A percentile compares a stretch with the other conserved stretches of the same genome.
These are phyloP conservation scores for Aspergillus jensenii DNA, from an alignment of 2,329 filamentous ascomycete genomes.

Conservation along the genomic window DNA sequence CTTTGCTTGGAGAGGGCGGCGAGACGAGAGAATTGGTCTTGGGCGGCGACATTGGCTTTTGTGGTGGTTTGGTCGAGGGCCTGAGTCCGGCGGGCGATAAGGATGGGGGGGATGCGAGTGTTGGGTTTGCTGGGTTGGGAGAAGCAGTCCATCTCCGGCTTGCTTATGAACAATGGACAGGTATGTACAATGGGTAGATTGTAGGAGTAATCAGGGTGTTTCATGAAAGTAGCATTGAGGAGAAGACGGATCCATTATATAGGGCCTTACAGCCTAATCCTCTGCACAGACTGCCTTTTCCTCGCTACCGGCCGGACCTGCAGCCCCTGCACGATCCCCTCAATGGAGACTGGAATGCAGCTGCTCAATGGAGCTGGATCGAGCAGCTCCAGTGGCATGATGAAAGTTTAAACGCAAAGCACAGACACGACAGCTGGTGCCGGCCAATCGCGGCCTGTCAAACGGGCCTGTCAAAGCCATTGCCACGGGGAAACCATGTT, in stretches of 20 bases:
- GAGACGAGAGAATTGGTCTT: constrained; percentile 9
- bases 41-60: not conserved
- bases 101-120: constrained; percentile 18
- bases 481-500: not conserved
- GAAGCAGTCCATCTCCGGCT: not conserved
- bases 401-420: not conserved
- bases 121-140: constrained; percentile 14
- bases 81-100: constrained; percentile 8
- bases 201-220: too few relatives aligned
- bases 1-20: constrained; percentile 20
- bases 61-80: constrained; percentile 6
- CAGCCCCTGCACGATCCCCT: too few relatives aligned
- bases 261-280: too few relatives aligned
- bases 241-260: too few relatives aligned
- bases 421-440: not conserved
- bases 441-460: not conserved
- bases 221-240: too few relatives aligned
- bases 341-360: too few relatives aligned
- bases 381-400: not conserved
- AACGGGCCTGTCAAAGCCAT: too few relatives aligned
- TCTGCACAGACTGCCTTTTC: too few relatives aligned
- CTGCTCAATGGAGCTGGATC: too few relatives aligned
- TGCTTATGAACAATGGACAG: not conserved
- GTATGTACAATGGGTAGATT: not conserved
- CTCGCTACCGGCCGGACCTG: too few relatives aligned